phyloP scores from a whole-genome alignment of 768 basidiomycete genomes.

The Lactarius trivialis region DNA sequence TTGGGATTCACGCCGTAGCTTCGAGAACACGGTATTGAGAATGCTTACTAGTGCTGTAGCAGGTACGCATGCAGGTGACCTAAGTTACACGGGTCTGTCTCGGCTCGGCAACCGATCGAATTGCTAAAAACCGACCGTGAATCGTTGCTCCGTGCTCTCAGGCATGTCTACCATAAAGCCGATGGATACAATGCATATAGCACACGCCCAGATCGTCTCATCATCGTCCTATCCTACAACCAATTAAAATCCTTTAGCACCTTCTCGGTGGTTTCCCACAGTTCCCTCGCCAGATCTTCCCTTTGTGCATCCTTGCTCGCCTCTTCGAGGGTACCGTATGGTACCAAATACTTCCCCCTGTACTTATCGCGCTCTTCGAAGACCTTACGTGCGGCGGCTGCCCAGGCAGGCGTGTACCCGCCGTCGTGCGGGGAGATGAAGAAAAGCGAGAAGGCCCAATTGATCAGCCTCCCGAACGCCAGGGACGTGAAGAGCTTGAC shows the following conservation, averaged over 20 bases:
- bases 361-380: constrained; percentile 30
- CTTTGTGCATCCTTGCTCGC: constrained; percentile 29
- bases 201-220: not conserved
- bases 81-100: not conserved
- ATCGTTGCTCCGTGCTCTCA: not conserved
- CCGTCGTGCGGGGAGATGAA: constrained; percentile 31
- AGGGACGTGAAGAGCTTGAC: constrained; percentile 19
- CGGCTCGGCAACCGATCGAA: not conserved
- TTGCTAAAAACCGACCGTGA: not conserved
- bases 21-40: not conserved
- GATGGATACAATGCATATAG: not conserved
- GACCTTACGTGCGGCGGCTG: constrained; percentile 36
- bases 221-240: not conserved
- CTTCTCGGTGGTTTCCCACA: constrained; percentile 35
- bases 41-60: not conserved
- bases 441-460: constrained; percentile 23
- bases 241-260: constrained; percentile 12
- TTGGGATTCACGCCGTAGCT: not conserved
- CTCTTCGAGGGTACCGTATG: constrained; percentile 29
- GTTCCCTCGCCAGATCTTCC: constrained; percentile 33
- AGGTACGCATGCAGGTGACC: not conserved
- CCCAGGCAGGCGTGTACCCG: constrained; percentile 34
- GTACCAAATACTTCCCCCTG: constrained; percentile 35
- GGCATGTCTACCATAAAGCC: not conserved
- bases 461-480: constrained; percentile 9